phyloP scores from a whole-genome alignment of 345 rosid genomes.

The Euphorbia tirucalli region DNA sequence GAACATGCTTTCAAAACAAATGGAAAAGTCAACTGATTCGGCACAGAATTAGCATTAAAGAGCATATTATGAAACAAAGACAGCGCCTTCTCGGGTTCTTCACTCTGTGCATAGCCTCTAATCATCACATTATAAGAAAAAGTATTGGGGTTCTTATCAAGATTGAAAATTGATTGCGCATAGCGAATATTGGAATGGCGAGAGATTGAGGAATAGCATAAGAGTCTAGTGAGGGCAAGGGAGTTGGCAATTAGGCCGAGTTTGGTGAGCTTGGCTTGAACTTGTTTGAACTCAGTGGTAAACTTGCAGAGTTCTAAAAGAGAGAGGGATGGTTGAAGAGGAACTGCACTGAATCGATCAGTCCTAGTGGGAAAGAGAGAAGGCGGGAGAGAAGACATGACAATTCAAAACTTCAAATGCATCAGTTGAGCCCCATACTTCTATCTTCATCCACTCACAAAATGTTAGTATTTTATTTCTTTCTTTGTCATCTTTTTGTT shows the following conservation, averaged over 20 bases:
- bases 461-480: no score
- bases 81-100: slow-evolving; percentile 8
- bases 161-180: slow-evolving; percentile 17
- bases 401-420: no score
- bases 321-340: slow-evolving; percentile 12
- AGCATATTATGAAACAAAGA: slow-evolving; percentile 16
- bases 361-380: not conserved
- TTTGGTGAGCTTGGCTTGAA: slow-evolving; percentile 13
- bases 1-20: slow-evolving; percentile 19
- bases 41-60: slow-evolving; percentile 5
- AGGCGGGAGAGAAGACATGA: slow-evolving; percentile 13
- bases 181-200: slow-evolving; percentile 6
- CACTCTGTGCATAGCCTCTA: slow-evolving; percentile 20
- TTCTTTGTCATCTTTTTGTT: no score
- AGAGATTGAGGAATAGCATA: slow-evolving; percentile 22
- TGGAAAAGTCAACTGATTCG: slow-evolving; percentile 17
- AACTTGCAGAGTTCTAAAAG: slow-evolving; percentile 14
- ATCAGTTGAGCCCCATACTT: no score
- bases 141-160: slow-evolving; percentile 15
- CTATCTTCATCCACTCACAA: no score
- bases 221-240: slow-evolving; percentile 16
- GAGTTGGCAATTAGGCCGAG: slow-evolving; percentile 7
- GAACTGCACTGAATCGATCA: not conserved
- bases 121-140: slow-evolving; percentile 21
- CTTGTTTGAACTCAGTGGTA: slow-evolving; percentile 13